Percentiles rank a stretch among this genome's conserved stretches.
phyloP scores from a whole-genome alignment of 2,329 filamentous ascomycete species.

The Pseudopyricularia javanii region DNA sequence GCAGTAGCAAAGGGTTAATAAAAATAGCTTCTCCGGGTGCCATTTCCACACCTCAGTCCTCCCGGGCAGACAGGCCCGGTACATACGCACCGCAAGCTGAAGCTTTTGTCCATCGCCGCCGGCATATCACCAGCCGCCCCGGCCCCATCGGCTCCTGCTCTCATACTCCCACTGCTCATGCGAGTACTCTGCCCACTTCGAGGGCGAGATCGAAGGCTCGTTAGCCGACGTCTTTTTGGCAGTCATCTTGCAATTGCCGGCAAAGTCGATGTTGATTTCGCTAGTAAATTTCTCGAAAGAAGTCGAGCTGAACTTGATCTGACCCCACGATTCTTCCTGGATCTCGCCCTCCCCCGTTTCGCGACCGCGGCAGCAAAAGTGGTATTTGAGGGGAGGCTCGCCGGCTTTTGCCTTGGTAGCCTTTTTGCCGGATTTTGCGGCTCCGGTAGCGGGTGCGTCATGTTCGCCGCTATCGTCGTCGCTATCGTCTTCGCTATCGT shows the following conservation, averaged over 20 bases:
- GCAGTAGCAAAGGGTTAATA: no score
- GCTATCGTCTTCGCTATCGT: conserved; percentile 1
- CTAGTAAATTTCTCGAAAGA: conserved; percentile 14
- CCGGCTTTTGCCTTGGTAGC: not conserved
- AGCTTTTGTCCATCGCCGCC: no score
- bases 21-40: no score
- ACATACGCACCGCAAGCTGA: no score
- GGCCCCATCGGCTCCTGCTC: conserved; percentile 7
- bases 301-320: conserved; percentile 12
- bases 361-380: conserved; percentile 12
- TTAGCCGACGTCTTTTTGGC: conserved; percentile 11
- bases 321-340: conserved; percentile 11
- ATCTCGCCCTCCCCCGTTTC: conserved; percentile 13
- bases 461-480: conserved; percentile 2
- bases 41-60: no score
- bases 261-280: conserved; percentile 11
- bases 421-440: not conserved
- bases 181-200: conserved; percentile 13
- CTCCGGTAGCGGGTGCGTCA: not conserved
- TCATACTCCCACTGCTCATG: conserved; percentile 12
- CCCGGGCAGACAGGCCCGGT: no score
- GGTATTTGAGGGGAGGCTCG: conserved; percentile 9
- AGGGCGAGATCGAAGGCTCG: conserved; percentile 6
- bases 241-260: conserved; percentile 10
- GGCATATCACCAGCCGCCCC: not conserved